Conservation (phyloP, 768 basidiomycete species). For the Holtermanniella nyarrowii region DNA sequence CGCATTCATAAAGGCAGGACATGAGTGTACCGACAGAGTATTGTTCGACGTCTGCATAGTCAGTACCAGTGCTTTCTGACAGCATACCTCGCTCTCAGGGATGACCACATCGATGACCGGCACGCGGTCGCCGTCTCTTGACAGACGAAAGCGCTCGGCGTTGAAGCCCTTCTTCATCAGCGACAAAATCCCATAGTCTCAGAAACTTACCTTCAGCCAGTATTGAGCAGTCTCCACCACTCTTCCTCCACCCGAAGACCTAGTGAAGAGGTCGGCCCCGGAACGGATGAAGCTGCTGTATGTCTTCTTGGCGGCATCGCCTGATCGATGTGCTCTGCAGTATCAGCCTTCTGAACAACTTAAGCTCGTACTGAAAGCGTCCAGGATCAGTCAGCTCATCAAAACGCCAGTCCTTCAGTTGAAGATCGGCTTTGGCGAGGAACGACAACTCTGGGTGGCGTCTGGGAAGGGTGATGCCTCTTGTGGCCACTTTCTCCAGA, state of each 20-base stretch:
- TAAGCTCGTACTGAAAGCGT: conserved; percentile 1
- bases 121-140: not conserved
- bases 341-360: too few species aligned
- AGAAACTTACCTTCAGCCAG: conserved; percentile 27
- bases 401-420: conserved; percentile 23
- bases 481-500: conserved; percentile 19
- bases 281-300: conserved; percentile 11
- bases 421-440: conserved; percentile 19
- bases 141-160: conserved; percentile 10
- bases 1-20: conserved; percentile 22
- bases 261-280: conserved; percentile 15
- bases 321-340: not conserved
- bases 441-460: conserved; percentile 28
- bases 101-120: conserved; percentile 21
- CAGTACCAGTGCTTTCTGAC: not conserved
- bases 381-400: conserved; percentile 30
- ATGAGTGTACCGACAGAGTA: conserved; percentile 30
- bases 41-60: conserved; percentile 15
- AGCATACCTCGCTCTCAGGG: conserved; percentile 20
- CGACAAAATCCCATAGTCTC: not conserved
- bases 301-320: not conserved
- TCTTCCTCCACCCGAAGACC: conserved; percentile 22
- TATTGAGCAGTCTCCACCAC: conserved; percentile 26
- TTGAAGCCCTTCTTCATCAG: conserved; percentile 22
- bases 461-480: conserved; percentile 12